Conservation (phyloP, 2,329 filamentous ascomycete genomes). For the Madurella fahalii region DNA sequence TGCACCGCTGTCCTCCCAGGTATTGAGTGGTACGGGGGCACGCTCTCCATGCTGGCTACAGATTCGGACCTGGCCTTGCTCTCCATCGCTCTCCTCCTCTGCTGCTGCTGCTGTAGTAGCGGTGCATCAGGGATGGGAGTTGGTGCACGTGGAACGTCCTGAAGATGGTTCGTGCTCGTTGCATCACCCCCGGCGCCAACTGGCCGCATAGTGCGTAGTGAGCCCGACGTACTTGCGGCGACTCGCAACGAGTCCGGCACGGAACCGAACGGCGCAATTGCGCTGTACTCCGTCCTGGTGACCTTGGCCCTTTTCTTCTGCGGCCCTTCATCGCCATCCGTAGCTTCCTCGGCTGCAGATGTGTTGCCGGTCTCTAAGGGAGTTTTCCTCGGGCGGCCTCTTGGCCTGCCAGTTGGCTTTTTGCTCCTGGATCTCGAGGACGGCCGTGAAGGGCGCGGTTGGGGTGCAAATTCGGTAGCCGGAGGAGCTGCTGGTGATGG, state of each 20-base stretch:
- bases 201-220: conserved; percentile 78
- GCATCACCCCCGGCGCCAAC: conserved; percentile 48
- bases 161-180: conserved; percentile 50
- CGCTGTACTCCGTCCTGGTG: conserved; percentile 58
- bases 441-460: conserved; percentile 47
- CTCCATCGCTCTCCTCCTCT: conserved; percentile 34
- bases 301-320: conserved; percentile 76
- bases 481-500: conserved; percentile 24
- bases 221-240: conserved; percentile 86
- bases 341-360: conserved; percentile 67
- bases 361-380: conserved; percentile 58
- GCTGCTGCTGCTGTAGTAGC: conserved; percentile 29
- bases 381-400: conserved; percentile 54
- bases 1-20: conserved; percentile 35
- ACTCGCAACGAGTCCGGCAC: conserved; percentile 78
- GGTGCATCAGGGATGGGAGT: conserved; percentile 64
- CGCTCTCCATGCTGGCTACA: conserved; percentile 31
- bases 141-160: conserved; percentile 70
- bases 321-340: conserved; percentile 54
- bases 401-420: conserved; percentile 50
- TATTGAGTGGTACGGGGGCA: conserved; percentile 27
- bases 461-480: conserved; percentile 26
- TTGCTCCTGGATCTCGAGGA: conserved; percentile 52
- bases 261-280: conserved; percentile 62
- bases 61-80: conserved; percentile 61